A percentile compares a stretch with the other conserved stretches of the same genome.
These are phyloP conservation scores for Aspergillus sergii DNA, from an alignment of 2,329 filamentous ascomycete species.

Conservation along the genomic window DNA sequence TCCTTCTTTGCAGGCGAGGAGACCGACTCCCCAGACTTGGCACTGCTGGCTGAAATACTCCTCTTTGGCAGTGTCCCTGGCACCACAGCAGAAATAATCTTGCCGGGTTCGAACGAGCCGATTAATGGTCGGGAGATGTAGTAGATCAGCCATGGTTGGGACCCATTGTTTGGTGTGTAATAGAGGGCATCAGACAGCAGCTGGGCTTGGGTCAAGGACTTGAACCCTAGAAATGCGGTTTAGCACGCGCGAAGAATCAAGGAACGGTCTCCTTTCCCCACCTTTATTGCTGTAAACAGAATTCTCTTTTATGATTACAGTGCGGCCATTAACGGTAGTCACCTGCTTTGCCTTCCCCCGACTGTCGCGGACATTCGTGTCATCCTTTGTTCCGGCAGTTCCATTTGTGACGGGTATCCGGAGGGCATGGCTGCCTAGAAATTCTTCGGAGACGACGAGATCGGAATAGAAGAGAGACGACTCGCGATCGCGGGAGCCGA, in stretches of 20 bases:
- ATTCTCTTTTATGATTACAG: conserved; percentile 90
- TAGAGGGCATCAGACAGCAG: conserved; percentile 81
- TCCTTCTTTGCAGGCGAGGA: conserved; percentile 71
- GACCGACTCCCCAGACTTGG: conserved; percentile 37
- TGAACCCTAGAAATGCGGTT: conserved; percentile 68
- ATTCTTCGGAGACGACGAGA: conserved; percentile 86
- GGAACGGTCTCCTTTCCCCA: conserved; percentile 41
- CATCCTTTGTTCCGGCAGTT: conserved; percentile 53
- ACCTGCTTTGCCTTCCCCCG: conserved; percentile 94
- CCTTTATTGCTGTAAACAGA: conserved; percentile 97
- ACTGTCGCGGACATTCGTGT: conserved; percentile 75
- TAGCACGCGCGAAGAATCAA: conserved; percentile 16
- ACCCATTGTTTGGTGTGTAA: conserved; percentile 86
- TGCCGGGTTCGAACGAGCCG: conserved; percentile 76
- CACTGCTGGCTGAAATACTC: conserved; percentile 21
- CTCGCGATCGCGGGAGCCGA: conserved; percentile 85
- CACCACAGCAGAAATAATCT: conserved; percentile 67
- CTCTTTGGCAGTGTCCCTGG: conserved; percentile 44
- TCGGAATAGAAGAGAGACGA: conserved; percentile 76
- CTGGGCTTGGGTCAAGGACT: conserved; percentile 84
- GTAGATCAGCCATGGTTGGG: conserved; percentile 93
- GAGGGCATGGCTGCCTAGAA: conserved; percentile 94
- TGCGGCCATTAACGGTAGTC: conserved; percentile 87
- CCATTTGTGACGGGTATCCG: conserved; percentile 67
- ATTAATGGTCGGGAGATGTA: conserved; percentile 90